These are phyloP conservation scores for Hypholoma fasciculare DNA, from an alignment of 768 basidiomycete genomes.

Conservation along the genomic window DNA sequence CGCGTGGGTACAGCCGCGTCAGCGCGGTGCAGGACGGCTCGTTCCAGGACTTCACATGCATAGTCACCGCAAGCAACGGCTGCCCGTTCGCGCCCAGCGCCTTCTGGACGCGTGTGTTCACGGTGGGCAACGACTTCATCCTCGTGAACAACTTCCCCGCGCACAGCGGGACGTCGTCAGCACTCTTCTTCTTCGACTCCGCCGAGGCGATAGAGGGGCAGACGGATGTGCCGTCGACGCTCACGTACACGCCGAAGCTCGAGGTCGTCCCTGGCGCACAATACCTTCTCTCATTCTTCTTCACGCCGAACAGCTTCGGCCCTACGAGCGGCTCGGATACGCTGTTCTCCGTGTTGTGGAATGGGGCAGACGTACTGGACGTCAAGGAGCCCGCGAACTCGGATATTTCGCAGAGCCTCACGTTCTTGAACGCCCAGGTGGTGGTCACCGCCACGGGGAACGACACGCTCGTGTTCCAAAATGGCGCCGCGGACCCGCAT, in stretches of 20 bases:
- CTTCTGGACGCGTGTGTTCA: neutral
- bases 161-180: conserved; percentile 2
- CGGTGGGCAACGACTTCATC: neutral
- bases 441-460: neutral
- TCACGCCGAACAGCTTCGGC: neutral
- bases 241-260: neutral
- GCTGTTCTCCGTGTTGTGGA: conserved; percentile 1
- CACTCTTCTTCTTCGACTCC: neutral
- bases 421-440: neutral
- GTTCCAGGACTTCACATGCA: neutral
- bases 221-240: conserved; percentile 6
- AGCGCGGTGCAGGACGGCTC: neutral
- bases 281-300: neutral
- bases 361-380: neutral
- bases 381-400: neutral
- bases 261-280: neutral
- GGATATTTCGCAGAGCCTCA: neutral
- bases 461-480: neutral
- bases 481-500: neutral
- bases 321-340: neutral
- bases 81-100: neutral
- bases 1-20: conserved; percentile 1
- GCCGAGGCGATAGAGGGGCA: neutral
- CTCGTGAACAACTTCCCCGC: conserved; percentile 2
- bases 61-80: neutral